Evolutionary conservation across 805 yeast species (phyloP), one percentile per base, ranked within the genome.

Genomic region (Kazachstania kunashirensis): DNA sequence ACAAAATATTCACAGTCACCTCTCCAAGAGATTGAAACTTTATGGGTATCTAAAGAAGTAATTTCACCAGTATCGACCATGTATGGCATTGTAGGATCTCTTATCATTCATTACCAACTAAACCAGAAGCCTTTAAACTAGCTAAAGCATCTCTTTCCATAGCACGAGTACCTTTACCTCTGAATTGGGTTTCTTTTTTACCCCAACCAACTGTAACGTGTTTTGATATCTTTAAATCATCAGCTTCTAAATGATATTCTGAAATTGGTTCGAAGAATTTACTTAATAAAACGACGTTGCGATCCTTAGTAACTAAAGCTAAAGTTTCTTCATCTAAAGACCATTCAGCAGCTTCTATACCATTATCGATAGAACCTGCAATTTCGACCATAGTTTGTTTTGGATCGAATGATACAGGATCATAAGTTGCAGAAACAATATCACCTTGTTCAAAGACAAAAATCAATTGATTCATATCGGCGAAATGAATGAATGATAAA

Each of bases 151-250:
- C 81, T 59, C 89, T 70, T 60, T 82, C 94, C 42, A 73, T 53
- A 6, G 82, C 85, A 50, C 79, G 79, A 21, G 83, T 92, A 44
- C 98, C 98, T 52, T 73, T 79, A 35, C 99, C 99, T 59, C 81
- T 77, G 59, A 92, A 92, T 62, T 92, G 99, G 0, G 99, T 92
- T 57, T 89, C 97, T 47, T 80, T 79, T 43, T 81, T 83, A 53
- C 99, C 99, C 99, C 99, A 92, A 18, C 99, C 99, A 29, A 92
- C 96, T 19, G 89, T 79, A 25, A 92, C 96, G 53, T 92, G 95
- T 46, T 77, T 79, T 2, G 86, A 78, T 34, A 74, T 61, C 24
- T 63, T 56, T 32, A 88, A 66, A 55, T 92, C 98, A 7, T 68
- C 70, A 0, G 71, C 63, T 31, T 68, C 59, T 41, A 86, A 59